A percentile compares a stretch with the other conserved stretches of the same genome.
Conservation (phyloP, 2,329 filamentous ascomycete species). For the Trichoderma asperellum region DNA sequence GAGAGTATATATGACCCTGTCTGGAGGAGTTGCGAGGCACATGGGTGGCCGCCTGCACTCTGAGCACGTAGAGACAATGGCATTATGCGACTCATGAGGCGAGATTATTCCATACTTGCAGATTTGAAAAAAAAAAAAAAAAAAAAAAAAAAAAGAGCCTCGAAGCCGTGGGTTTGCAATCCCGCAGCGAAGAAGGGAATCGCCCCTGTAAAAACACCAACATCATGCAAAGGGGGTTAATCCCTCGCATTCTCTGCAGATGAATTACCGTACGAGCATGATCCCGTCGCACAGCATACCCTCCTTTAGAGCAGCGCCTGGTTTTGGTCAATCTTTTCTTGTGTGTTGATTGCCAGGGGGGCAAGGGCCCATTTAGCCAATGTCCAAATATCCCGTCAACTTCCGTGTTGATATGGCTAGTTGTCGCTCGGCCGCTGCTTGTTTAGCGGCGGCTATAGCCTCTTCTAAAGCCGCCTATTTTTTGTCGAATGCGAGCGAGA, state of each 20-base stretch:
- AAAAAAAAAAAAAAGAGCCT: not conserved
- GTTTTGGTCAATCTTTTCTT: not conserved
- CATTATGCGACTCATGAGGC: not conserved
- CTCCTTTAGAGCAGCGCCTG: not conserved
- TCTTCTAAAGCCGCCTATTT: constrained; percentile 10
- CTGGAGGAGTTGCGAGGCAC: not conserved
- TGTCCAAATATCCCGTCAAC: constrained; percentile 1
- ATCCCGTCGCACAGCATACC: constrained; percentile 6
- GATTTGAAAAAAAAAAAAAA: too few species aligned
- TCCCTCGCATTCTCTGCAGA: not conserved
- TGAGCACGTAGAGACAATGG: not conserved
- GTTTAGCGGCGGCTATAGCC: constrained; percentile 21
- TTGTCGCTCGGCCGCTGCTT: not conserved
- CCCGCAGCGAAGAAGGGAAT: not conserved
- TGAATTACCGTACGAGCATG: not conserved
- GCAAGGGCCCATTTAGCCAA: constrained; percentile 1
- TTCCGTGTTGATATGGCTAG: not conserved
- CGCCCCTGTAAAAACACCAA: too few species aligned
- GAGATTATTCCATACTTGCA: not conserved
- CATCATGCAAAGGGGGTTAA: not conserved
- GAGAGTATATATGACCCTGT: not conserved
- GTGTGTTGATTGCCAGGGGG: constrained; percentile 2
- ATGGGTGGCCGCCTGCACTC: not conserved
- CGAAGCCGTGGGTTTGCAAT: not conserved
- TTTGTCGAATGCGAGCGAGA: not conserved